These are phyloP conservation scores for Cinnamomum chago DNA, from an alignment of 164 flowering plant species.

Conservation along the genomic window DNA sequence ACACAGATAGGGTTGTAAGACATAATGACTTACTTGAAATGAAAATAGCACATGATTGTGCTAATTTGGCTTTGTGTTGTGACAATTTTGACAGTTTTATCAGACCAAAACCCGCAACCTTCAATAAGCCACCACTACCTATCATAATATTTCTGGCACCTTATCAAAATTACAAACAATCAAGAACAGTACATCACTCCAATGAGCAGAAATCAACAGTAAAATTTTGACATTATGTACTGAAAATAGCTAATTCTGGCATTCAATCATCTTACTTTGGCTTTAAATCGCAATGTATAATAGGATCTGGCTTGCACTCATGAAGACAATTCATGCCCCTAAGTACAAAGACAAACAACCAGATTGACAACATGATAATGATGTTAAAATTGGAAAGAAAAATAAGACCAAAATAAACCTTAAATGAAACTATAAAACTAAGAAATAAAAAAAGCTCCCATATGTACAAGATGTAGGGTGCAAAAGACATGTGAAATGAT, in stretches of 20 bases:
- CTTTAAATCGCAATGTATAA: constrained; percentile 87
- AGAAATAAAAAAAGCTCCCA: background rate
- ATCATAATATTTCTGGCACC: constrained; percentile 99
- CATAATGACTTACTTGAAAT: constrained; percentile 58
- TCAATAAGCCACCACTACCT: constrained; percentile 87
- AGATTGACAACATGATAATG: background rate
- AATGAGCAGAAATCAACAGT: constrained; percentile 16
- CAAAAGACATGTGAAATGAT: background rate
- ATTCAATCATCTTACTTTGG: constrained; percentile 88
- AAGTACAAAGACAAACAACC: constrained; percentile 19
- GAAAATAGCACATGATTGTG: constrained; percentile 31
- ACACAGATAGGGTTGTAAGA: background rate
- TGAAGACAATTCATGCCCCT: constrained; percentile 99
- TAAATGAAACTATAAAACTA: background rate
- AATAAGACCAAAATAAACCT: background rate
- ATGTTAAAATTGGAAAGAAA: background rate
- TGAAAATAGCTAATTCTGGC: constrained; percentile 25
- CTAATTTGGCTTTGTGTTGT: constrained; percentile 60
- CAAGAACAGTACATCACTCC: constrained; percentile 42
- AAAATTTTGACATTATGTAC: constrained; percentile 12
- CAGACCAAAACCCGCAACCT: constrained; percentile 90
- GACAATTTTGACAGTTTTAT: constrained; percentile 59
- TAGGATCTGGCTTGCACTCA: constrained; percentile 92
- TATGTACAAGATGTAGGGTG: background rate
- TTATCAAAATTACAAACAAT: constrained; percentile 78